Evolutionary conservation across 1,139 yeast species (phyloP).

Genomic region (Debaryomycetaceae sp.): DNA sequence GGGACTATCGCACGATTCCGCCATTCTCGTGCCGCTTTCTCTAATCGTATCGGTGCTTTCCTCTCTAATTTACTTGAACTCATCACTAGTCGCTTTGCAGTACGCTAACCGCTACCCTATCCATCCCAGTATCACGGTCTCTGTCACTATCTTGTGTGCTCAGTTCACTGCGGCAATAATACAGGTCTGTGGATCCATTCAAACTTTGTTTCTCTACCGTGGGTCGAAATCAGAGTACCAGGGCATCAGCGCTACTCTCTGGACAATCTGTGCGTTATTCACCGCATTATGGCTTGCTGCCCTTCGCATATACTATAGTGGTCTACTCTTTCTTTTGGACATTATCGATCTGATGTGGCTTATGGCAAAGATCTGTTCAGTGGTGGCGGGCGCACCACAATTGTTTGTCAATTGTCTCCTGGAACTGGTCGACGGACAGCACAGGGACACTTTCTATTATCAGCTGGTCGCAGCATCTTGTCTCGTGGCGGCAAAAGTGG

Average conservation of each 20-base stretch:
- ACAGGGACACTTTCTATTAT: neutral
- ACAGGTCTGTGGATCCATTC: constrained; percentile 7
- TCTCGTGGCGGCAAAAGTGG: constrained; percentile 4
- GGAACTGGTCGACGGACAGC: constrained; percentile 9
- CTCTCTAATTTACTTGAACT: constrained; percentile 7
- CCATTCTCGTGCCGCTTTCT: constrained; percentile 8
- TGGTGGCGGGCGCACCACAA: constrained; percentile 17
- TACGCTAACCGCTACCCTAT: constrained; percentile 12
- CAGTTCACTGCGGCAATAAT: constrained; percentile 9
- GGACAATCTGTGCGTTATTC: constrained; percentile 4
- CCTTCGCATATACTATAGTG: neutral
- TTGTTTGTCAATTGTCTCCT: constrained; percentile 17
- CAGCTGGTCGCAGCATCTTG: neutral
- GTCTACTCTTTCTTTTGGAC: constrained; percentile 10
- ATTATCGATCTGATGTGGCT: constrained; percentile 20
- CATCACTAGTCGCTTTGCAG: constrained; percentile 5
- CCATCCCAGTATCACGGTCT: constrained; percentile 6
- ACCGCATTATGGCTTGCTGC: constrained; percentile 1
- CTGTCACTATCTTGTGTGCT: constrained; percentile 3
- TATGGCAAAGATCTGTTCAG: constrained; percentile 7
- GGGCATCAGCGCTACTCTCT: constrained; percentile 10
- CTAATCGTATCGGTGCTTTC: constrained; percentile 6
- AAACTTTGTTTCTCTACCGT: constrained; percentile 8
- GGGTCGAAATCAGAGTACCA: constrained; percentile 15
- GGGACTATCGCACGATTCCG: constrained; percentile 20